A percentile compares a stretch with the other conserved stretches of the same genome.
phyloP scores from a whole-genome alignment of 2,329 filamentous ascomycete species.

The Pseudohalonectria lignicola region DNA sequence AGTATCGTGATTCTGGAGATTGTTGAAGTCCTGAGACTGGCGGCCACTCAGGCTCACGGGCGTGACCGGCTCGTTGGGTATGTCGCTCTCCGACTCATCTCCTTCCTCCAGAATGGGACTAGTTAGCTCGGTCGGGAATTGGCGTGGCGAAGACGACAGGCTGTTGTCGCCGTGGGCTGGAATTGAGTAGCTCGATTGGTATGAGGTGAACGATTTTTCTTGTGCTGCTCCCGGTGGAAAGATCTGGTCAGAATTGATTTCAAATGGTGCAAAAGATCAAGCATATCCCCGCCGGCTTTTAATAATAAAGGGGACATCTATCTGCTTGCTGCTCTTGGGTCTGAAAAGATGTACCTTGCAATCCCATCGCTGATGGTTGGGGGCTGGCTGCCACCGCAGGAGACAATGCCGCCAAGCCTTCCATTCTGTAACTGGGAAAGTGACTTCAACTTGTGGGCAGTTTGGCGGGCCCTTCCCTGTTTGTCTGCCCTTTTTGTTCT shows the following conservation, averaged over 20 bases:
- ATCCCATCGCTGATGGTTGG: neutral
- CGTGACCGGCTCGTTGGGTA: conserved; percentile 48
- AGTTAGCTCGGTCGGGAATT: conserved; percentile 36
- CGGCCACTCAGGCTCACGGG: conserved; percentile 49
- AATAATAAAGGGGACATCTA: too few species aligned
- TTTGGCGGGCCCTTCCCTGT: too few species aligned
- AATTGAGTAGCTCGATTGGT: neutral
- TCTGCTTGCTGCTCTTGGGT: too few species aligned
- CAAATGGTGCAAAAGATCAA: neutral
- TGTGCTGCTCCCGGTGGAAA: too few species aligned
- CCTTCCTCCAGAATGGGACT: conserved; percentile 45
- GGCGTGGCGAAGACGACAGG: conserved; percentile 30
- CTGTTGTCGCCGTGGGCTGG: conserved; percentile 9
- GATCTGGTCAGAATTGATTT: neutral
- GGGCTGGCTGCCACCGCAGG: neutral
- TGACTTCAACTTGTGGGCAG: too few species aligned
- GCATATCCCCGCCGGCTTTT: too few species aligned
- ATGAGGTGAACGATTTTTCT: too few species aligned
- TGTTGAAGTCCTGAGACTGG: conserved; percentile 43
- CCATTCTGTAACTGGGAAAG: neutral
- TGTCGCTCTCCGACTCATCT: conserved; percentile 50
- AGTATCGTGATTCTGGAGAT: conserved; percentile 21
- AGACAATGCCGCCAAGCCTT: neutral
- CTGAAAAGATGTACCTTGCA: neutral
- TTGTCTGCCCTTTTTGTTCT: neutral